A percentile compares a stretch with the other conserved stretches of the same genome.
These are phyloP conservation scores for Beauveria sp. DNA, from an alignment of 2,329 filamentous ascomycete species.

Conservation along the genomic window DNA sequence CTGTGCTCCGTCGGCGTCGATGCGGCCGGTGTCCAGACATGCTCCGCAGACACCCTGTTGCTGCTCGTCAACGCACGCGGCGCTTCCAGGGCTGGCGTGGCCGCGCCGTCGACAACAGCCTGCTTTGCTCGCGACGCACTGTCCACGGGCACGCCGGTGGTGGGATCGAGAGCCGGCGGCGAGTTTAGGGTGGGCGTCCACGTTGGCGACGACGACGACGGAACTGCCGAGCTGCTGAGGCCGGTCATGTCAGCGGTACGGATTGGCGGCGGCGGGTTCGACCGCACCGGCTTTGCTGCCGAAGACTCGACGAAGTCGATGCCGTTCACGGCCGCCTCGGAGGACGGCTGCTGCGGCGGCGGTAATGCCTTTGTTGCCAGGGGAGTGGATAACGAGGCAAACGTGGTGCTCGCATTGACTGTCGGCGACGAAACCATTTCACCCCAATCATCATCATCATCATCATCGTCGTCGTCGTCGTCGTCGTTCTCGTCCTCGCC, in stretches of 20 bases:
- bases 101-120: too few relatives aligned
- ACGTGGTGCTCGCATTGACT: neutral
- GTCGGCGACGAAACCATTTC: conserved; percentile 44
- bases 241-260: neutral
- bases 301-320: neutral
- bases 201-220: neutral
- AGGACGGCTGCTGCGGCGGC: neutral
- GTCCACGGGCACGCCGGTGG: neutral
- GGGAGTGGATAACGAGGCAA: neutral
- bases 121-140: too few relatives aligned
- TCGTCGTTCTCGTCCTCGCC: too few relatives aligned
- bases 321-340: neutral
- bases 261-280: neutral
- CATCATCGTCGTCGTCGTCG: conserved; percentile 17
- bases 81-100: neutral
- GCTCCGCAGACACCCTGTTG: neutral
- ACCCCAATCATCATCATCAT: conserved; percentile 52
- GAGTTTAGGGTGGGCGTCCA: conserved; percentile 3
- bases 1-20: neutral
- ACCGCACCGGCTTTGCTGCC: neutral
- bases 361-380: neutral
- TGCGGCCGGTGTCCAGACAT: neutral
- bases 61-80: neutral
- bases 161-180: neutral
- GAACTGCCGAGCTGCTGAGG: neutral